These are phyloP conservation scores for Diaporthe humulicola DNA, from an alignment of 2,329 filamentous ascomycete species.

Conservation along the genomic window DNA sequence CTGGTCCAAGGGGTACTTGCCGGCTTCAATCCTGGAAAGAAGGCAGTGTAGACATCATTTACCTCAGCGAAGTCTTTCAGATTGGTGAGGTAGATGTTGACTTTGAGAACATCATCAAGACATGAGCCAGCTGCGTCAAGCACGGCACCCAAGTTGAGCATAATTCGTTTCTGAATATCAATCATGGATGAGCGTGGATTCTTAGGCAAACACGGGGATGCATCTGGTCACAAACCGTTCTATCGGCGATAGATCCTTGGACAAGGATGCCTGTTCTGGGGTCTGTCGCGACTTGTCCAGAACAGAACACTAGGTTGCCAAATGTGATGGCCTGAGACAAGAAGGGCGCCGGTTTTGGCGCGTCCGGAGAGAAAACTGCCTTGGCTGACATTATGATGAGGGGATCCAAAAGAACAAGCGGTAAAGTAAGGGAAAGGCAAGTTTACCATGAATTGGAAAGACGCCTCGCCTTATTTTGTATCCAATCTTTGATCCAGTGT, in stretches of 20 bases:
- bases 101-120: background rate
- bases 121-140: background rate
- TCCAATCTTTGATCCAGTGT: background rate
- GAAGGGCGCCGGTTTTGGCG: background rate
- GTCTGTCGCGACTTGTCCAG: background rate
- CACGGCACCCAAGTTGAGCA: background rate
- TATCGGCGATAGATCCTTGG: background rate
- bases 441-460: background rate
- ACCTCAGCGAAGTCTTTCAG: background rate
- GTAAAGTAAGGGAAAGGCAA: background rate
- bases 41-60: background rate
- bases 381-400: background rate
- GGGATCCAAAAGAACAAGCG: background rate
- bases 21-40: conserved; percentile 5
- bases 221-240: background rate
- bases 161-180: background rate
- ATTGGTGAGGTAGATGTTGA: background rate
- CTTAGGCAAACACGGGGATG: background rate
- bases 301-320: background rate
- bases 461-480: background rate
- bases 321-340: background rate
- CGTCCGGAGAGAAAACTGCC: background rate
- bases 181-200: background rate
- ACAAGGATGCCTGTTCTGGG: background rate
- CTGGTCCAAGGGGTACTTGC: background rate